Conservation (phyloP, 495 filamentous ascomycete genomes). For the Hypoxylon lenormandii region DNA sequence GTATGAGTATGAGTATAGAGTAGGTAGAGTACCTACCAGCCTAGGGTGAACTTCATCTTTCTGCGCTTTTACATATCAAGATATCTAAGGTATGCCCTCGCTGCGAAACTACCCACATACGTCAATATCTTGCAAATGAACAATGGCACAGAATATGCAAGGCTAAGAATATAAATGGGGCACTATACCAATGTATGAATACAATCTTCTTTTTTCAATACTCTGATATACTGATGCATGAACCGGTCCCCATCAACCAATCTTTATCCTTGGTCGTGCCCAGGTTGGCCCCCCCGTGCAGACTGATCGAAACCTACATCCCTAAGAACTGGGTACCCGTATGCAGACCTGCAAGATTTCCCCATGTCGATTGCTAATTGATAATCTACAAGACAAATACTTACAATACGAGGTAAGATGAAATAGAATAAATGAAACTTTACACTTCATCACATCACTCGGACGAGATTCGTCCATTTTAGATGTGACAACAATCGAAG, state of each 20-base stretch:
- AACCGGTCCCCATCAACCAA: conserved; percentile 43
- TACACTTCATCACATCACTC: conserved; percentile 46
- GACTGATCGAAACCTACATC: conserved; percentile 47
- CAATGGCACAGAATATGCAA: conserved; percentile 43
- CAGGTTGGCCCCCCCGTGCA: conserved; percentile 37
- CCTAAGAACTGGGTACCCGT: conserved; percentile 26
- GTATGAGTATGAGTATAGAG: conserved; percentile 10
- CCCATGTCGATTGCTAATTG: conserved; percentile 42
- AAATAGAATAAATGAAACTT: conserved; percentile 34
- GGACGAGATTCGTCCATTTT: conserved; percentile 39
- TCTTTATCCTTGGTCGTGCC: conserved; percentile 29
- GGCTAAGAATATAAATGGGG: conserved; percentile 43
- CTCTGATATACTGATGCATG: conserved; percentile 39
- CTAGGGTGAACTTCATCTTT: too few relatives aligned
- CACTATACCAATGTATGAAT: conserved; percentile 26
- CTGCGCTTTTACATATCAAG: too few relatives aligned
- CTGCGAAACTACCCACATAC: too few relatives aligned
- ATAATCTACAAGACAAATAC: conserved; percentile 31
- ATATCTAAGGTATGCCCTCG: too few relatives aligned
- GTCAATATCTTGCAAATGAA: conserved; percentile 4
- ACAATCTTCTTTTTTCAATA: conserved; percentile 28
- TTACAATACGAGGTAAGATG: conserved; percentile 48
- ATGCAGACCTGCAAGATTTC: conserved; percentile 48
- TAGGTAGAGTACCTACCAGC: too few relatives aligned
- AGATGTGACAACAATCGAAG: conserved; percentile 46